Conservation (phyloP, 192 early-diverging fungal genomes). For the Backusella luteola region DNA sequence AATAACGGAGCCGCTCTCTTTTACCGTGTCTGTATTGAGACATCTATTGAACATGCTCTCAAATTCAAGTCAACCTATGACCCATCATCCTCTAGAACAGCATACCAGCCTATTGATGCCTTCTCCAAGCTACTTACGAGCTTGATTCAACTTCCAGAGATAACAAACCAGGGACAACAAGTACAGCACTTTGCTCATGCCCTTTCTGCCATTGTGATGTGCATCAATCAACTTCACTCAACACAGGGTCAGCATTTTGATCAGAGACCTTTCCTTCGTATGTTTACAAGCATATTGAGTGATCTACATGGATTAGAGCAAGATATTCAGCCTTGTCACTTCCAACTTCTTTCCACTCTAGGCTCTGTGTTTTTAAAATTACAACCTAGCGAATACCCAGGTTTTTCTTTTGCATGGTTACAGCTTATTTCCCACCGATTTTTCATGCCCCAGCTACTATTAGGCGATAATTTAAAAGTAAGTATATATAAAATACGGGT, state of each 20-base stretch:
- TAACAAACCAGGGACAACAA: constrained; percentile 50
- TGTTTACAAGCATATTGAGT: constrained; percentile 82
- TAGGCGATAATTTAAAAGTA: constrained; percentile 65
- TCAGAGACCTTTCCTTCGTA: constrained; percentile 87
- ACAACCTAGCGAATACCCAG: constrained; percentile 85
- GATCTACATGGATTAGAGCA: constrained; percentile 72
- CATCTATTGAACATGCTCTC: constrained; percentile 75
- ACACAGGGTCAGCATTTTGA: constrained; percentile 80
- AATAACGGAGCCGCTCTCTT: constrained; percentile 82
- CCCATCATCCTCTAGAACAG: constrained; percentile 49
- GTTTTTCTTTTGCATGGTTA: constrained; percentile 93
- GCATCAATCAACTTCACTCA: constrained; percentile 76
- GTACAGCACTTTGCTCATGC: not conserved
- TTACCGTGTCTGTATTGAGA: constrained; percentile 87
- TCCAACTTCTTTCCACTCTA: constrained; percentile 80
- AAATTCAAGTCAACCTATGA: constrained; percentile 44
- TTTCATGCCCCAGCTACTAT: constrained; percentile 86
- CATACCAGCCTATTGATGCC: constrained; percentile 89
- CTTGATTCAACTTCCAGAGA: constrained; percentile 70
- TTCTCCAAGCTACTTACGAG: constrained; percentile 86
- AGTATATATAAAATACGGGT: not conserved
- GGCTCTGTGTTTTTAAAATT: constrained; percentile 46
- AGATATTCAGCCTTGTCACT: constrained; percentile 65
- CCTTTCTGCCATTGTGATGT: constrained; percentile 62
- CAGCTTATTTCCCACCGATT: constrained; percentile 90